Base-by-base conservation (phyloP, 192 early-diverging fungal species). In the Funneliformis geosporum region DNA sequence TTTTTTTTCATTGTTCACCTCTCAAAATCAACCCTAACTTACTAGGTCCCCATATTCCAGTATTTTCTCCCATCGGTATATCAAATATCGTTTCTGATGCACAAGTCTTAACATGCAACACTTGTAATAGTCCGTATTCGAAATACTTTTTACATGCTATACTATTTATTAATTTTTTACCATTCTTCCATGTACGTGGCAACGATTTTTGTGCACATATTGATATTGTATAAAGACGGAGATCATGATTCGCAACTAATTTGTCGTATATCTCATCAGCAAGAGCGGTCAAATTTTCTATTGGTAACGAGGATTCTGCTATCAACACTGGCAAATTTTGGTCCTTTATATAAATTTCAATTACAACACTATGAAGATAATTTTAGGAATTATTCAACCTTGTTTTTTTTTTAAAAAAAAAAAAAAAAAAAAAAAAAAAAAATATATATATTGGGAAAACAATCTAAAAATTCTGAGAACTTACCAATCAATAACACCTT, bases 311-410 rank as follows among this genome's bases (percentile, higher is more conserved):
- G 42, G 92, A 87, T 83, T 96, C 95, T 38, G 87, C 86, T 0
- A 91, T 85, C 43, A 95, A 81, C 38, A 96, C 90, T 11, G 94
- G 93, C 44, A 96, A 84, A 77, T 92, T 87, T 62, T 94, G 90
- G 62, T 91, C 90, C 75, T 94, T 92, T 42, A 92, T 81, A 43
- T 84, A 82, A 61, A 92, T 84, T 60, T 93, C 91, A 64, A 95
- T 94, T 3, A 87, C 84, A 10, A 88, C 87, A 68, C 89, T 90
- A 82, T 33, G 6, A 59, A 65, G 43, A 0, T 21, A 14, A 55
- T 14, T 21, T 55, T 55, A 1, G 4, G 16, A 21, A 2, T 55
- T 21, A 59, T 11, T 0, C 0, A 65, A 46, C 28, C 40, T 9
- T 14, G 14, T 78, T 55, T 5, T 8, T 44, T 14, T 40, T 59